Evolutionary conservation across 1,284 basidiomycete species (phyloP).

Genomic region (Singerocomus inundabilis): DNA sequence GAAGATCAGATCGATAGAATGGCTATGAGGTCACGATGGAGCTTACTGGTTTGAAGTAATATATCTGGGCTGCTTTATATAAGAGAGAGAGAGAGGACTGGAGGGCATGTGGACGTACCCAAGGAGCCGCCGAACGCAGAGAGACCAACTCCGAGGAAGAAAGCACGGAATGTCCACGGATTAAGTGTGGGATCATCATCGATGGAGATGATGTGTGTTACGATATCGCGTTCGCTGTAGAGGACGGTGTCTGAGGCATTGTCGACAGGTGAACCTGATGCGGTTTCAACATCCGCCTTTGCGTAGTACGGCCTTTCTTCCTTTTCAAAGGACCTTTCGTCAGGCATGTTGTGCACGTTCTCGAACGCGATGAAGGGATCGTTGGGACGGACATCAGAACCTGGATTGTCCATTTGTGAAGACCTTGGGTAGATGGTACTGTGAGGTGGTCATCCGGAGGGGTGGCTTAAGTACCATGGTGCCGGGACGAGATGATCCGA

Average conservation of each 20-base stretch:
- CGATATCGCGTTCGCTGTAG: constrained; percentile 46
- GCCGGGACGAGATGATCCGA: background rate
- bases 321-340: constrained; percentile 33
- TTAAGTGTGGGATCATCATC: constrained; percentile 56
- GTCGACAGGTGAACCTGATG: constrained; percentile 18
- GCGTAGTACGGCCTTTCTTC: constrained; percentile 15
- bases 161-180: constrained; percentile 56
- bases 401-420: constrained; percentile 6
- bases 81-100: background rate
- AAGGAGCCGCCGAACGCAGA: constrained; percentile 60
- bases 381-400: background rate
- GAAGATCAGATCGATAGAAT: background rate
- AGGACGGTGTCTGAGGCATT: constrained; percentile 34
- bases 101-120: constrained; percentile 17
- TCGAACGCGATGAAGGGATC: constrained; percentile 2
- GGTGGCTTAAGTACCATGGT: constrained; percentile 6
- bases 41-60: constrained; percentile 57
- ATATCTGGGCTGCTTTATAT: constrained; percentile 44
- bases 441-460: background rate
- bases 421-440: background rate
- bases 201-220: constrained; percentile 50
- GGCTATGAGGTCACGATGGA: background rate
- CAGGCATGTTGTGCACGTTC: constrained; percentile 16
- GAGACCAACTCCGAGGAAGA: constrained; percentile 60
- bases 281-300: constrained; percentile 35